Conservation (phyloP, 2,329 filamentous ascomycete species). For the Calonectria montana region DNA sequence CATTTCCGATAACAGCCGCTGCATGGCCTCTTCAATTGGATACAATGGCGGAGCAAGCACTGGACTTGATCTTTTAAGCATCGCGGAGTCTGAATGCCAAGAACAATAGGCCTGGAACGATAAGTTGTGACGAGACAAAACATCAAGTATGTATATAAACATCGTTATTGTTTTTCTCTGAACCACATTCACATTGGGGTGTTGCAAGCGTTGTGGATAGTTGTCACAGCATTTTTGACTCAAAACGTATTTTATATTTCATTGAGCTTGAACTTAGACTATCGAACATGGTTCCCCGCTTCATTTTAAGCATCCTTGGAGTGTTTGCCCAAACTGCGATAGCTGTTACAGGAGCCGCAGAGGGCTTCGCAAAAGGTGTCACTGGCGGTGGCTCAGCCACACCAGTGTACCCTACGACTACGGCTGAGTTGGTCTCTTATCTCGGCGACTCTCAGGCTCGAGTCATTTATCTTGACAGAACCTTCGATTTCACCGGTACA, state of each 20-base stretch:
- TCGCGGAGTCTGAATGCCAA: background rate
- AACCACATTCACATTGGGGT: background rate
- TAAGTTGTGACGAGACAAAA: background rate
- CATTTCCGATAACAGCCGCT: background rate
- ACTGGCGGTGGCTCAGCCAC: constrained; percentile 69
- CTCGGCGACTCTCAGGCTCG: constrained; percentile 64
- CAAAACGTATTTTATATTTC: background rate
- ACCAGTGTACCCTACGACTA: constrained; percentile 63
- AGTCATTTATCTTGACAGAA: constrained; percentile 67
- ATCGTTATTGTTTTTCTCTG: too few species aligned
- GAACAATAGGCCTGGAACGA: too few species aligned
- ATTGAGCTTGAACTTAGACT: background rate
- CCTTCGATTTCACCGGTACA: constrained; percentile 64
- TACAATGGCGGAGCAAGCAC: background rate
- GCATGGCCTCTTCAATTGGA: background rate
- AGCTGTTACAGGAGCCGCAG: constrained; percentile 49
- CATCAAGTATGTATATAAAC: background rate
- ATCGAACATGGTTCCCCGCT: background rate
- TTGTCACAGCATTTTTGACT: background rate
- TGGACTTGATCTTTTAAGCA: background rate
- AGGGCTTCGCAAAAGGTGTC: constrained; percentile 59
- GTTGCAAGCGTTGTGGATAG: background rate
- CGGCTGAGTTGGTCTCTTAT: constrained; percentile 66
- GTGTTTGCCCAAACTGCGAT: background rate
- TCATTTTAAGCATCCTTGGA: background rate